Base-by-base conservation (phyloP, 768 basidiomycete species). In the Calocera cornea region DNA sequence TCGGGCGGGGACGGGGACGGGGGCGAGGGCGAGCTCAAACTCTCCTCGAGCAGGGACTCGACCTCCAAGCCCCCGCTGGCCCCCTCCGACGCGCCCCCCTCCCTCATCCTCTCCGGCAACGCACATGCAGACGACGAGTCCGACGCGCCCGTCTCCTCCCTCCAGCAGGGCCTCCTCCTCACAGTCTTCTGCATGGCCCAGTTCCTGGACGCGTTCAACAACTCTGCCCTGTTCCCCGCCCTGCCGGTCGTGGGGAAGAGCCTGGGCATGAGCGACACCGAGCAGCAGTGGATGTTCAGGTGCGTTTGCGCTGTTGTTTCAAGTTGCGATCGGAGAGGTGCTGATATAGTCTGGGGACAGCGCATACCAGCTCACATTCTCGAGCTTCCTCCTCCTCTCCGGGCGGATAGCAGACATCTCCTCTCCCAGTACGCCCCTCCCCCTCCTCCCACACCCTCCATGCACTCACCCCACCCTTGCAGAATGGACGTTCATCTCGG, bases 181-280 rank as follows among this genome's bases (percentile, higher is more conserved):
- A 33, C 70, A 12, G 67, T 80, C 12, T 77, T 82, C 40, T 81
- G 79, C 69, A 73, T 77, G 22, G 78, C 80, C 16, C 76, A 79
- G 60, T 81, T 80, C 69, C 71, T 81, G 65, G 82, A 83, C 36
- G 71, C 78, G 14, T 79, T 83, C 73, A 79, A 78, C 70, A 79
- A 78, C 68, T 76, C 78, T n/a, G 74, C 79, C 31, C 73, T 80
- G 24, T 77, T 79, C 54, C 72, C 79, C 5, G 79, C 77, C 14
- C 76, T 81, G 50, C 79, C 80, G 22, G 71, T 72, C 34, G 74
- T 81, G 31, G 54, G 54, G 14, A 16, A 14, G 14, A 60, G 54
- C 54, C 22, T 60, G 24, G 54, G 54, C 14, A 60, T 60, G 54
- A 60, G 54, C 54, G 27, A 14, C 16, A 60, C 54, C 14, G 54